Conservation (phyloP, 306 rosid genomes). For the Cucurbita ficifolia region DNA sequence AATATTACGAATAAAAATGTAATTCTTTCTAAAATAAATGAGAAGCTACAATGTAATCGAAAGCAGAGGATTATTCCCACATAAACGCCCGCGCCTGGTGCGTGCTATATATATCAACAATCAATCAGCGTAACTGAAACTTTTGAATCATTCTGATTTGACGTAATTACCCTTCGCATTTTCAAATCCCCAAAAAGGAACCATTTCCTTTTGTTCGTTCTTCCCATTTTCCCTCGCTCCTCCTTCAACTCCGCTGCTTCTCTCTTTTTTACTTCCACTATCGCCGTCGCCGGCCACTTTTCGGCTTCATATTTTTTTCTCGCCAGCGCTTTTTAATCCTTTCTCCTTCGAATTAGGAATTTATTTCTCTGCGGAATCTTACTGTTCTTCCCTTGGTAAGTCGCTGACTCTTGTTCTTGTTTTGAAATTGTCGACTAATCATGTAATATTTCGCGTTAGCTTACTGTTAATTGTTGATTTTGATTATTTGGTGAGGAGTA, state of each 20-base stretch:
- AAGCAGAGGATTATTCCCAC: not conserved
- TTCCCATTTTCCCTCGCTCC: not conserved
- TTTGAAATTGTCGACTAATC: not conserved
- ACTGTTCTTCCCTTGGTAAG: constrained; percentile 10
- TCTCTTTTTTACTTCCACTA: not conserved
- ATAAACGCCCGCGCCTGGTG: not conserved
- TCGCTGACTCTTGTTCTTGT: constrained; percentile 11
- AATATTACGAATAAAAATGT: too few relatives aligned
- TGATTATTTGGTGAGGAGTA: not conserved
- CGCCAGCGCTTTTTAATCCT: not conserved
- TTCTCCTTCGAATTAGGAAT: constrained; percentile 13
- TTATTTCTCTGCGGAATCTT: not conserved
- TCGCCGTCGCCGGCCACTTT: not conserved
- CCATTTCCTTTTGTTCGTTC: not conserved
- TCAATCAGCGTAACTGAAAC: not conserved
- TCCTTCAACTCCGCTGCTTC: not conserved
- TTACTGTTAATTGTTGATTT: constrained; percentile 1
- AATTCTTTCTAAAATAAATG: not conserved
- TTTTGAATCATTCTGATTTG: constrained; percentile 2
- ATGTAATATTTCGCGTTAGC: not conserved
- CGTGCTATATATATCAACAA: not conserved
- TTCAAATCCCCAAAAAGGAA: not conserved
- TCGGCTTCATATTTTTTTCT: not conserved
- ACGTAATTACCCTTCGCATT: constrained; percentile 3
- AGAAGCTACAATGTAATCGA: not conserved